These are phyloP conservation scores for Diaporthe eres DNA, from an alignment of 2,329 filamentous ascomycete genomes.

Conservation along the genomic window DNA sequence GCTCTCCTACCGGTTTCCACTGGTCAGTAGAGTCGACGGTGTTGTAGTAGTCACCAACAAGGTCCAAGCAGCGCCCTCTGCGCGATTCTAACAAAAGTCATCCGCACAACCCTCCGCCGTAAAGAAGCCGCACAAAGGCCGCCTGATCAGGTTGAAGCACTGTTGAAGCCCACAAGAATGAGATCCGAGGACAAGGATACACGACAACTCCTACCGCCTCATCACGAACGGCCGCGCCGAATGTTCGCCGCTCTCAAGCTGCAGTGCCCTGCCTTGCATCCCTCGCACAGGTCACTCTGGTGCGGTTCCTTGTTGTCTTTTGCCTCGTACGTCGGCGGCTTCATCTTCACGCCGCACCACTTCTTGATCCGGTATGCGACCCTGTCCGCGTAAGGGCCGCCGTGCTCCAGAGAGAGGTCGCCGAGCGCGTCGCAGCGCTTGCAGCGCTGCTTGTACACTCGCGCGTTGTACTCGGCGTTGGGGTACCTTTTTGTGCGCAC, in stretches of 20 bases:
- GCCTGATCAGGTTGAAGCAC: background rate
- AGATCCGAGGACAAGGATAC: too few species aligned
- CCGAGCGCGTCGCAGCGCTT: constrained; percentile 43
- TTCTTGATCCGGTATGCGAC: constrained; percentile 48
- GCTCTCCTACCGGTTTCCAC: too few species aligned
- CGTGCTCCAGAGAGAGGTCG: constrained; percentile 41
- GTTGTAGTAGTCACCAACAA: background rate
- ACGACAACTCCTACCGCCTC: background rate
- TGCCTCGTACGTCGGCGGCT: constrained; percentile 18
- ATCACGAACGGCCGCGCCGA: background rate
- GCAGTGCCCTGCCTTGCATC: constrained; percentile 33
- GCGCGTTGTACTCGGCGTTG: constrained; percentile 45
- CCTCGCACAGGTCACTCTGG: background rate
- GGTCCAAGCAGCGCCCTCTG: background rate
- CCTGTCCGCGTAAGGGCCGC: constrained; percentile 45
- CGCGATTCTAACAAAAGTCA: too few species aligned
- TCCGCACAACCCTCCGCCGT: too few species aligned
- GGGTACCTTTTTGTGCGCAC: constrained; percentile 32
- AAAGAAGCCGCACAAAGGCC: too few species aligned
- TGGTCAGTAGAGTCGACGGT: too few species aligned
- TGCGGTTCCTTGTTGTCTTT: background rate
- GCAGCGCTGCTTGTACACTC: constrained; percentile 47
- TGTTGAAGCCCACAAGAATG: too few species aligned
- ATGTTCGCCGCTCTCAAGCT: background rate
- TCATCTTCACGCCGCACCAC: constrained; percentile 44